Base-by-base conservation (phyloP, 2,329 filamentous ascomycete genomes). In the Celoporthe dispersa region DNA sequence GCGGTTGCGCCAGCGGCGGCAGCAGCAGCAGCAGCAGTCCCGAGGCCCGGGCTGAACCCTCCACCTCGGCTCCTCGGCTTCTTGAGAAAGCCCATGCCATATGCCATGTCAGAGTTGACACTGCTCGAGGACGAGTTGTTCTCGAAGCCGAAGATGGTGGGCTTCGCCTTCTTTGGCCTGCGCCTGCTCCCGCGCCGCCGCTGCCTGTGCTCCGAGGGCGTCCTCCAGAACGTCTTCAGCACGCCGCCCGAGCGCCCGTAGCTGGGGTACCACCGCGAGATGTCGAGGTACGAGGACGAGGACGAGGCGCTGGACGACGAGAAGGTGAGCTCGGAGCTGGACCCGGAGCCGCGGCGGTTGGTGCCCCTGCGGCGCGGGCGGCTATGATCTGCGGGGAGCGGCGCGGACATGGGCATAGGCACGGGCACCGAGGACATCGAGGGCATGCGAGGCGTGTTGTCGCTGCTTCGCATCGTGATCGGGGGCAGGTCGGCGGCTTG, bases 101-200 rank as follows among this genome's bases (percentile, higher is more conserved):
- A 92, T 12, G 90, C 90, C 71, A 92, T 80, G 76, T 93, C 91
- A 28, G 86, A 88, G 78, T 91, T 89, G 68, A 72, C 69, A 28
- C 71, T 72, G 9, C 66, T 71, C 35, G 71, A 90, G 1, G 90
- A 92, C 1, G 87, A 90, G 75, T 90, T 91, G 75, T 90, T 91
- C 68, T 81, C 83, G 74, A 89, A 85, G 69, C 84, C 86, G 57
- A 90, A 83, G 67, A 91, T 84, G 70, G 62, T 64, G 73, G 81
- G 83, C 73, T 82, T 84, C 68, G 83, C 51, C 31, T 41, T 84
- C 57, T 55, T 84, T 9, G 83, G 41, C 55, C 44, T 84, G 73
- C 83, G 80, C n/a, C 79, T 80, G 68, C 79, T 80, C 66, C 81
- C 79, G 73, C 80, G 81, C 55, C 79, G 78, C 53, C 78, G 77